A percentile compares a stretch with the other conserved stretches of the same genome.
Conservation (phyloP, 805 yeast species). For the Candida krabiensis region DNA sequence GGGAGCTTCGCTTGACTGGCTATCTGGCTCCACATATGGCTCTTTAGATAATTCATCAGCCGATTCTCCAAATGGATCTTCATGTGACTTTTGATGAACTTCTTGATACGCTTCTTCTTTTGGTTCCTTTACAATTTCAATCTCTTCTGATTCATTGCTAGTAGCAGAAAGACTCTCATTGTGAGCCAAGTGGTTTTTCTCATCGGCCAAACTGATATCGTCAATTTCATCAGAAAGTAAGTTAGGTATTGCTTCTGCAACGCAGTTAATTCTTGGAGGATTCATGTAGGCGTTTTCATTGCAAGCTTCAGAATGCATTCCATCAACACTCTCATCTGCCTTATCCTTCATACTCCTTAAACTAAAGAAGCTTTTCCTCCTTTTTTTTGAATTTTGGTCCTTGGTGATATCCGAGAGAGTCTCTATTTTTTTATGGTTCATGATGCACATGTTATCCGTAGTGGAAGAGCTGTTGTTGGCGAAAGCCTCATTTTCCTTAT, state of each 20-base stretch:
- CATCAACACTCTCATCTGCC: background rate
- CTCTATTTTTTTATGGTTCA: background rate
- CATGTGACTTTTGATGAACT: too few species aligned
- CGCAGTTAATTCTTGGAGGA: slow-evolving; percentile 16
- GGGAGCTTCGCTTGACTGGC: too few species aligned
- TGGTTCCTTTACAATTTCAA: background rate
- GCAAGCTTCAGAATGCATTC: background rate
- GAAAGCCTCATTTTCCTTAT: slow-evolving; percentile 15
- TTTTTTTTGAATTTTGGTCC: slow-evolving; percentile 4
- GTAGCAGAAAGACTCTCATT: slow-evolving; percentile 3
- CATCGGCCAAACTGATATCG: slow-evolving; percentile 5
- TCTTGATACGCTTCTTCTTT: too few species aligned
- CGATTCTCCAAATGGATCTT: too few species aligned
- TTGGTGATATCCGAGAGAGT: background rate
- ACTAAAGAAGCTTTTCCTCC: slow-evolving; percentile 18
- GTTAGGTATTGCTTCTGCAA: slow-evolving; percentile 6
- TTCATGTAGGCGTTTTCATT: background rate
- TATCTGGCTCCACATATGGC: too few species aligned
- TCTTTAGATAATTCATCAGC: too few species aligned
- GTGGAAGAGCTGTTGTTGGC: slow-evolving; percentile 1
- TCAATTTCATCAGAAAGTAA: slow-evolving; percentile 9
- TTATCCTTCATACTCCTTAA: slow-evolving; percentile 15
- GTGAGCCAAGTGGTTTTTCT: slow-evolving; percentile 1
- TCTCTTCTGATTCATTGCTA: background rate
- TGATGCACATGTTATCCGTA: too few species aligned